A percentile compares a stretch with the other conserved stretches of the same genome.
Conservation (phyloP, 2,329 filamentous ascomycete species). For the Amauroascus verrucosus region DNA sequence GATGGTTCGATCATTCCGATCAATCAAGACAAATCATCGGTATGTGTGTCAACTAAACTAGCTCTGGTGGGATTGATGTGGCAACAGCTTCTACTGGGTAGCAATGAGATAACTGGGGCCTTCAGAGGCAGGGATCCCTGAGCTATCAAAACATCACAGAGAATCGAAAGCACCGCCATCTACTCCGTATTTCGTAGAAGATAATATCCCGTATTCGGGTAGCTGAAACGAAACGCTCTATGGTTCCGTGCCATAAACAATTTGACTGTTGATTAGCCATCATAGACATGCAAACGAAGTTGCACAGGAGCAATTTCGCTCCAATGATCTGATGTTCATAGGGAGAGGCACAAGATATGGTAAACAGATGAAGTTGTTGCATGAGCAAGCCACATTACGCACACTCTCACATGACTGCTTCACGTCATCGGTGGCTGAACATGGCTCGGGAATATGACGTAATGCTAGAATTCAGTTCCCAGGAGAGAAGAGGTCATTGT, state of each 20-base stretch:
- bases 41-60: background rate
- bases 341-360: too few relatives aligned
- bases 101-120: background rate
- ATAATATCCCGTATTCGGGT: too few relatives aligned
- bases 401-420: background rate
- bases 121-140: background rate
- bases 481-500: too few relatives aligned
- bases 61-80: constrained; percentile 2
- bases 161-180: background rate
- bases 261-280: too few relatives aligned
- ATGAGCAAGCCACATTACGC: background rate
- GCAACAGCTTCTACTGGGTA: background rate
- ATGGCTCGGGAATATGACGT: background rate
- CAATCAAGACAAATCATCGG: background rate
- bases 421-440: constrained; percentile 6
- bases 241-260: too few relatives aligned
- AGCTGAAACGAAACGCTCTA: background rate
- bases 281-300: too few relatives aligned
- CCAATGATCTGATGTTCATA: too few relatives aligned
- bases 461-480: too few relatives aligned
- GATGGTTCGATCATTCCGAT: background rate
- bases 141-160: background rate
- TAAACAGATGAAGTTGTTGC: background rate
- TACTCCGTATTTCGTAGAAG: too few relatives aligned
- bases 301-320: too few relatives aligned